Evolutionary conservation across 768 basidiomycete species (phyloP).

Genomic region (Lactarius quietus): DNA sequence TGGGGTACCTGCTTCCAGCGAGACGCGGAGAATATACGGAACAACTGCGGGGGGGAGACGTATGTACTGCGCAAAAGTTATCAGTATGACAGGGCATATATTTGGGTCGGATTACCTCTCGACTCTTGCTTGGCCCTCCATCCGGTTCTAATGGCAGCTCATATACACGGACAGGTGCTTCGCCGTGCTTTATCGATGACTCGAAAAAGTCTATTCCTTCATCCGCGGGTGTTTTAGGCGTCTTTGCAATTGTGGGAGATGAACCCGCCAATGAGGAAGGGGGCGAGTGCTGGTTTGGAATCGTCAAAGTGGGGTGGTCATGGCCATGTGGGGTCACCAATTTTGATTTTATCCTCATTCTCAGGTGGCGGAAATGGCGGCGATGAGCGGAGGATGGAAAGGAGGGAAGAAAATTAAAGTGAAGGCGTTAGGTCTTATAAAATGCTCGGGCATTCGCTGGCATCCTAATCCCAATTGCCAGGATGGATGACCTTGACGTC

Average conservation of each 20-base stretch:
- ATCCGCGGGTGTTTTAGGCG: conserved; percentile 88
- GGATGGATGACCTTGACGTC: conserved; percentile 6
- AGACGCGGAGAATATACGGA: conserved; percentile 89
- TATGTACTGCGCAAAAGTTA: conserved; percentile 62
- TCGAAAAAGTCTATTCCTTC: conserved; percentile 90
- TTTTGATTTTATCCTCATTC: conserved; percentile 22
- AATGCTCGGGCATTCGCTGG: neutral
- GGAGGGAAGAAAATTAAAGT: neutral
- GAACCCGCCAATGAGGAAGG: conserved; percentile 19
- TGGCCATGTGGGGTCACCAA: conserved; percentile 1
- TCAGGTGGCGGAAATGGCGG: neutral
- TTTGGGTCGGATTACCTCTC: conserved; percentile 55
- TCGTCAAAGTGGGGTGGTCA: conserved; percentile 21
- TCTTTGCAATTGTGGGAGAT: conserved; percentile 33
- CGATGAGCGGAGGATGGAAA: neutral
- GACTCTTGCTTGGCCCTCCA: conserved; percentile 84
- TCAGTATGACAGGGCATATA: conserved; percentile 8
- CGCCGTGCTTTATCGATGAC: conserved; percentile 46
- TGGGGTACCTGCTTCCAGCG: conserved; percentile 88
- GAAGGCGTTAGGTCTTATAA: neutral
- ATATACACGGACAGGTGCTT: conserved; percentile 74
- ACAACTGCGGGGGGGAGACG: conserved; percentile 87
- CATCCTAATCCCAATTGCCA: neutral
- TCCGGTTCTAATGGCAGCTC: conserved; percentile 84
- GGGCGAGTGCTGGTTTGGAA: conserved; percentile 9